phyloP scores from a whole-genome alignment of 495 filamentous ascomycete genomes.

The Tuber calosporum region DNA sequence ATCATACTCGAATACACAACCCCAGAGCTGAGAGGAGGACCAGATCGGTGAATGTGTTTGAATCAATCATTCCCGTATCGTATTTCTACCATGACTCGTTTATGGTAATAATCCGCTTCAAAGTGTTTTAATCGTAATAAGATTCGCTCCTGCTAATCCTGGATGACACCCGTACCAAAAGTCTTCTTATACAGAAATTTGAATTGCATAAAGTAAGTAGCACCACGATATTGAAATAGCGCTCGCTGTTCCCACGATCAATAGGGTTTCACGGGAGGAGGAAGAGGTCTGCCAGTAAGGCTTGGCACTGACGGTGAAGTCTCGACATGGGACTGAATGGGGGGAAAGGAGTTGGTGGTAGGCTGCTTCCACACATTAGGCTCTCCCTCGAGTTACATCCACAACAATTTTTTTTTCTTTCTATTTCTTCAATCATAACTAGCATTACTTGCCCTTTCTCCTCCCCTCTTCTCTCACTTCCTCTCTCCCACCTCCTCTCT shows the following conservation, averaged over 20 bases:
- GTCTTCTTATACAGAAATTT: not conserved
- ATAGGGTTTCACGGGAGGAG: not conserved
- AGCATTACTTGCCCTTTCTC: conserved; percentile 8
- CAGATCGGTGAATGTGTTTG: not conserved
- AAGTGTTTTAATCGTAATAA: not conserved
- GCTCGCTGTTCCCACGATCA: not conserved
- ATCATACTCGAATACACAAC: not conserved
- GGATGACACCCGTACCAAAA: not conserved
- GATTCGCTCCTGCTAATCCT: not conserved
- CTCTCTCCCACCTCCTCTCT: not conserved
- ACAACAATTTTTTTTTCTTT: conserved; percentile 21
- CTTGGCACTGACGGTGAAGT: conserved; percentile 31
- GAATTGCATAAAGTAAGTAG: not conserved
- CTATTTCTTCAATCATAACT: conserved; percentile 2
- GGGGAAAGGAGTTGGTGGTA: conserved; percentile 21
- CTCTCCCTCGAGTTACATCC: conserved; percentile 17
- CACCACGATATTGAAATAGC: not conserved
- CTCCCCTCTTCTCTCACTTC: conserved; percentile 9
- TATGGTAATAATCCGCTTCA: not conserved
- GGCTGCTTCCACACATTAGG: conserved; percentile 9
- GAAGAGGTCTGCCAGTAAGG: not conserved
- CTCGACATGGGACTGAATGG: conserved; percentile 25
- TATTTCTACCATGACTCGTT: not conserved
- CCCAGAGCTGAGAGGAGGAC: not conserved
- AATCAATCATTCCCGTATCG: not conserved